A percentile compares a stretch with the other conserved stretches of the same genome.
Evolutionary conservation across 208 protist species (phyloP).

Genomic region (Sergeia podlipaevii): DNA sequence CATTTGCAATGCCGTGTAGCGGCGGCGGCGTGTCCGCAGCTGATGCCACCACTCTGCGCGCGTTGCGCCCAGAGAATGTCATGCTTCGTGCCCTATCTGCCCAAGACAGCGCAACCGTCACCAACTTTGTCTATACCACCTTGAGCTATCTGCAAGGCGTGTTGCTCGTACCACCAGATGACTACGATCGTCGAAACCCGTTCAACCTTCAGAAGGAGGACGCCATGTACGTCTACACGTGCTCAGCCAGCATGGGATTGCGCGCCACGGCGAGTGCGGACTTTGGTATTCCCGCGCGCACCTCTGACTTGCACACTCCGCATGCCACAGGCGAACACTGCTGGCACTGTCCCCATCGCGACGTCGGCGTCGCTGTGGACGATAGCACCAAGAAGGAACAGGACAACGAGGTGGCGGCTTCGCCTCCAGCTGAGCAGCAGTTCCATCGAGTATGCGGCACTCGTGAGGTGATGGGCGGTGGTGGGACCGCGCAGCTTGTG

Average conservation of each 20-base stretch:
- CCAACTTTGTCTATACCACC: conserved; percentile 54
- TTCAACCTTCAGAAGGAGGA: conserved; percentile 61
- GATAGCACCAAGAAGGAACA: neutral
- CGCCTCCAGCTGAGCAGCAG: neutral
- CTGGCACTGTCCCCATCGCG: neutral
- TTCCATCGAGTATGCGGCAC: neutral
- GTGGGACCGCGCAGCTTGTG: conserved; percentile 9
- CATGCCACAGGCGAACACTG: neutral
- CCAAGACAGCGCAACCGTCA: conserved; percentile 54
- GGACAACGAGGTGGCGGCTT: neutral
- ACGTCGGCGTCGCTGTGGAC: neutral
- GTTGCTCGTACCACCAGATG: conserved; percentile 71
- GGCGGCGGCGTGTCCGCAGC: conserved; percentile 1
- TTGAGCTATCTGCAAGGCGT: conserved; percentile 68
- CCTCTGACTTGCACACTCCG: neutral
- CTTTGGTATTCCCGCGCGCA: conserved; percentile 2
- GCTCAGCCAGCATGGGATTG: conserved; percentile 28
- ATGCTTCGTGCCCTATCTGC: conserved; percentile 43
- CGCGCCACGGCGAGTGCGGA: conserved; percentile 14
- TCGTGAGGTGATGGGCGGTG: neutral
- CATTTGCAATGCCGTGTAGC: too few species aligned
- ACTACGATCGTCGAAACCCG: conserved; percentile 61
- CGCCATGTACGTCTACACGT: conserved; percentile 36
- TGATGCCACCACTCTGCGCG: neutral
- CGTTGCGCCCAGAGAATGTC: conserved; percentile 31